phyloP scores from a whole-genome alignment of 495 filamentous ascomycete genomes.

The Penicillium paxilli region DNA sequence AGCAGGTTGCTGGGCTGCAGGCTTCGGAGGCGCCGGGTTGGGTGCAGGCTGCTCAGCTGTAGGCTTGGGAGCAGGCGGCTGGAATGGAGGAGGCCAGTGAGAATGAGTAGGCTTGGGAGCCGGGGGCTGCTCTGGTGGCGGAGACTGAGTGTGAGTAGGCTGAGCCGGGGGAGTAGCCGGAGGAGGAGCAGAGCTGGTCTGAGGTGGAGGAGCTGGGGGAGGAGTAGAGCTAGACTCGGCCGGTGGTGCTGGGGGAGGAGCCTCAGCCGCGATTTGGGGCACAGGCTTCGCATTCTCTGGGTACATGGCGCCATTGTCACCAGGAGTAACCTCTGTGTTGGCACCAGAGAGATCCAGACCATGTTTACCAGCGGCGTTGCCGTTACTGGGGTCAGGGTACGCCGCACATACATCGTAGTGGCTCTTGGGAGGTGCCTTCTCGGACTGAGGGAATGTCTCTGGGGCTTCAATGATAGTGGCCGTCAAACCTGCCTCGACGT shows the following conservation, averaged over 20 bases:
- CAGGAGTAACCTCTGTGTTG: conserved; percentile 9
- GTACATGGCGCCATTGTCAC: conserved; percentile 23
- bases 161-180: conserved; percentile 1
- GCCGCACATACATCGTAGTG: conserved; percentile 23
- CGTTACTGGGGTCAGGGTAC: conserved; percentile 16
- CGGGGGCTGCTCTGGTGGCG: conserved; percentile 8
- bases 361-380: conserved; percentile 27
- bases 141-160: conserved; percentile 2
- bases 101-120: conserved; percentile 5
- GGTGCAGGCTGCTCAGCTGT: neutral
- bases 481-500: conserved; percentile 69
- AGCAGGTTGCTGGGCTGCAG: neutral
- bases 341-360: conserved; percentile 20
- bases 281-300: neutral
- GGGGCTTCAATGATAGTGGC: conserved; percentile 66
- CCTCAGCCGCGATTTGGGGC: neutral
- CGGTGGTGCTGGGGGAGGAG: neutral
- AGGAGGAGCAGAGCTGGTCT: neutral
- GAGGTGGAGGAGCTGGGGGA: neutral
- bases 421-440: conserved; percentile 20
- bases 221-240: neutral
- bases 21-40: neutral
- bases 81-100: neutral
- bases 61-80: conserved; percentile 1
- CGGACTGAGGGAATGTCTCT: conserved; percentile 23